A percentile compares a stretch with the other conserved stretches of the same genome.
phyloP scores from a whole-genome alignment of 1,284 basidiomycete species.

The Gymnopus androsaceus region DNA sequence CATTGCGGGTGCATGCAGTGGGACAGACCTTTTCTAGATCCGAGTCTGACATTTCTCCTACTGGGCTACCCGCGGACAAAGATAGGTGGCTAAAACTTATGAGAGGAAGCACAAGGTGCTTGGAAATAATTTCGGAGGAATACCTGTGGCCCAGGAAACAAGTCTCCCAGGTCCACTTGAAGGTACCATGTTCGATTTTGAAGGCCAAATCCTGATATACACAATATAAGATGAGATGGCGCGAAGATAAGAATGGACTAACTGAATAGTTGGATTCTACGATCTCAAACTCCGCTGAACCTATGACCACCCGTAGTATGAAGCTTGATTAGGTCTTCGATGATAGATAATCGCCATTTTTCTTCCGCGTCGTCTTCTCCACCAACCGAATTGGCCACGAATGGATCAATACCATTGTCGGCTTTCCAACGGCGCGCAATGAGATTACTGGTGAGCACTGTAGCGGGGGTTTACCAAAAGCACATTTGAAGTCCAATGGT shows the following conservation, averaged over 20 bases:
- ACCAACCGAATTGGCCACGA: constrained; percentile 28
- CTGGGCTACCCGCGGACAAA: constrained; percentile 58
- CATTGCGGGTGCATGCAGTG: not conserved
- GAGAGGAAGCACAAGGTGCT: constrained; percentile 72
- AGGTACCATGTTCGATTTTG: constrained; percentile 54
- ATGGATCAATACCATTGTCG: constrained; percentile 44
- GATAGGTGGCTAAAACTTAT: constrained; percentile 69
- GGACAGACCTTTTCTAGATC: constrained; percentile 65
- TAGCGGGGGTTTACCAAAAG: not conserved
- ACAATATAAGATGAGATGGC: constrained; percentile 10
- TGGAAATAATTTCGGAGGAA: constrained; percentile 71
- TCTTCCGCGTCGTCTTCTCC: constrained; percentile 57
- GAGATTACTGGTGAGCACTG: constrained; percentile 60
- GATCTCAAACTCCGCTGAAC: constrained; percentile 55
- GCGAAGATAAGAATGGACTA: constrained; percentile 24
- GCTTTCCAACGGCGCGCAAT: constrained; percentile 68
- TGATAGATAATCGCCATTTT: constrained; percentile 53
- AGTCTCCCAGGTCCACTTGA: constrained; percentile 80
- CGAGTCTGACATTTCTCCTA: constrained; percentile 52
- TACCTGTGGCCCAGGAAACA: constrained; percentile 59
- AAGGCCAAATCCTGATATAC: constrained; percentile 62
- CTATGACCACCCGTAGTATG: constrained; percentile 62
- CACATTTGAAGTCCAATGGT: not conserved
- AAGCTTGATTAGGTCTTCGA: constrained; percentile 53
- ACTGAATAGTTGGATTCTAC: constrained; percentile 63